Base-by-base conservation (phyloP, 1,284 basidiomycete genomes). In the Trichosporon sp. region DNA sequence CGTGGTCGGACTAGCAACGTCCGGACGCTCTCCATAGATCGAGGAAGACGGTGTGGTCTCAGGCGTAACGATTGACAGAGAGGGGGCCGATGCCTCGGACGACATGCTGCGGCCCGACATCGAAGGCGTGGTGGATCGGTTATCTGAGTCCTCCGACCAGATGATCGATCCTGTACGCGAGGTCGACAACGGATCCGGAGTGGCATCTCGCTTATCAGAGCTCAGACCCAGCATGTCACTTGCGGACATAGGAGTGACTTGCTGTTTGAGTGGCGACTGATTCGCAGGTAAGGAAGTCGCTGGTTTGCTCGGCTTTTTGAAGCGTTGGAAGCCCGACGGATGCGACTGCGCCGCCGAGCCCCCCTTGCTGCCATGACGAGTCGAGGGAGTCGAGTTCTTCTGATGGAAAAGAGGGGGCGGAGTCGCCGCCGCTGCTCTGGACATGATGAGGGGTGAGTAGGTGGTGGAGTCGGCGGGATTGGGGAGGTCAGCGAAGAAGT, bases 401-500 rank as follows among this genome's bases (percentile, higher is more conserved):
- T 78, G 78, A 14, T 80, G 80, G 70, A 81, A 83, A 69, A 81
- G 78, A 4, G 81, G 78, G 16, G 81, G 81, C 21, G 80, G 80
- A 16, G 80, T 80, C 4, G 81, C 76, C 35, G 79, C 78, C 26
- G 79, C 79, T 12, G 80, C 72, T 38, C 79, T 75, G 6, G 81
- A 82, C 81, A 82, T 81, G 65, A 26, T 77, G 68, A 11, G 56
- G 69, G 67, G 43, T 38, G 11, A 10, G 63, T 54, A 63, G 67
- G 61, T n/a, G 65, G 51, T 40, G 65, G 75, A 65, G 31, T 67
- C 70, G 73, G 67, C 37, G 21, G 70, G 73, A 72, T 64, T 16
- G 76, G 75, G 77, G 76, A 80, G 77, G 79, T 70, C 76, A 78
- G 79, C 81, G 80, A 80, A 81, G 80, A 80, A 82, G 80, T 82